A percentile compares a stretch with the other conserved stretches of the same genome.
Evolutionary conservation across 2,329 filamentous ascomycete genomes (phyloP).

Genomic region (Chalaropsis thielavioides): DNA sequence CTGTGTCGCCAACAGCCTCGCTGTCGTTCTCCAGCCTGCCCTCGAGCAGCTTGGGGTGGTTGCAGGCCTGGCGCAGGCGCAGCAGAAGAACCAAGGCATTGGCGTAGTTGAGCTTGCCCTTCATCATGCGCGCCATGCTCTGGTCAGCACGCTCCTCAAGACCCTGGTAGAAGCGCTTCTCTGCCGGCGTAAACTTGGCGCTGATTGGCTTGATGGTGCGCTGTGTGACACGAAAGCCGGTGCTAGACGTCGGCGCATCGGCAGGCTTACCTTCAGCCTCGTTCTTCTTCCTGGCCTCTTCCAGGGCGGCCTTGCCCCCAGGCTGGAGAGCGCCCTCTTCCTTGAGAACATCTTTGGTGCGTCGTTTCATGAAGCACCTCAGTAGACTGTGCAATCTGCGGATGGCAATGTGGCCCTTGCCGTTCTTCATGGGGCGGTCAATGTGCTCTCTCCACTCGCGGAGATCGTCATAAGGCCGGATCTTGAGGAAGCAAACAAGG

Average conservation of each 20-base stretch:
- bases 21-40: conserved; percentile 83
- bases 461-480: conserved; percentile 79
- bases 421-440: conserved; percentile 75
- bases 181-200: conserved; percentile 62
- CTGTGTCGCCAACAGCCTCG: conserved; percentile 38
- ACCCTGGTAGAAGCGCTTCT: conserved; percentile 72
- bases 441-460: conserved; percentile 85
- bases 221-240: conserved; percentile 79
- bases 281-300: conserved; percentile 29
- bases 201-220: conserved; percentile 73
- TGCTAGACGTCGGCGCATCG: conserved; percentile 31
- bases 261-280: conserved; percentile 27
- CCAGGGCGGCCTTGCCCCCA: conserved; percentile 45
- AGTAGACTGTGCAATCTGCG: conserved; percentile 70
- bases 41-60: conserved; percentile 79
- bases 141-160: conserved; percentile 74
- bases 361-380: conserved; percentile 94
- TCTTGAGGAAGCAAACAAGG: conserved; percentile 79
- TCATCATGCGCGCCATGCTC: conserved; percentile 81
- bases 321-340: conserved; percentile 68
- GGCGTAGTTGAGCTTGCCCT: conserved; percentile 71
- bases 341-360: conserved; percentile 93
- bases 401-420: conserved; percentile 79
- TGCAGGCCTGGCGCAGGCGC: conserved; percentile 81
- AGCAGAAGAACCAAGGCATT: conserved; percentile 87